These are phyloP conservation scores for Trichoderma guizhouense DNA, from an alignment of 2,329 filamentous ascomycete genomes.

Conservation along the genomic window DNA sequence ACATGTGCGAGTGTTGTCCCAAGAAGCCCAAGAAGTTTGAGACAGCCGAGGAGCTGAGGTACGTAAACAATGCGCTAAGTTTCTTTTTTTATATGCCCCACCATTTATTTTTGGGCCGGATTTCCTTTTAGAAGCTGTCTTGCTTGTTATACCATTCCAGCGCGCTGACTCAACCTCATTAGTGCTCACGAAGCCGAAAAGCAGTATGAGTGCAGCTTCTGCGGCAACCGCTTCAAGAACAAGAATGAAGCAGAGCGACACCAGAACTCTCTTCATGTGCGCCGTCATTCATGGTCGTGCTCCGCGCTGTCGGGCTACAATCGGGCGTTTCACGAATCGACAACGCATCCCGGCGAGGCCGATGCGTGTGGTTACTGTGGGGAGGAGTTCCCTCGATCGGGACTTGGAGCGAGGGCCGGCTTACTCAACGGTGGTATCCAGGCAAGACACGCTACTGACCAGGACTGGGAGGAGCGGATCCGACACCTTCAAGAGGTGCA, in stretches of 20 bases:
- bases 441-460: constrained; percentile 59
- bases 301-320: constrained; percentile 75
- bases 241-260: constrained; percentile 97
- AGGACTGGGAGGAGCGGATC: constrained; percentile 84
- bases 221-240: constrained; percentile 95
- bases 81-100: not conserved
- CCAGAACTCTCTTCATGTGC: constrained; percentile 89
- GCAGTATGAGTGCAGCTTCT: constrained; percentile 91
- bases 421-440: constrained; percentile 34
- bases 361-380: constrained; percentile 96
- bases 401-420: constrained; percentile 37
- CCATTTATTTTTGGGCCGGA: not conserved
- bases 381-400: constrained; percentile 70
- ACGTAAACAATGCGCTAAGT: constrained; percentile 25
- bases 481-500: constrained; percentile 87
- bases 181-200: constrained; percentile 92
- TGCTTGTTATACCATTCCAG: not conserved
- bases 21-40: constrained; percentile 98
- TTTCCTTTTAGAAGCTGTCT: not conserved
- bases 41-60: constrained; percentile 78
- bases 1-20: constrained; percentile 88
- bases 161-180: not conserved
- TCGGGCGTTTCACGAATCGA: constrained; percentile 82
- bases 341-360: constrained; percentile 59
- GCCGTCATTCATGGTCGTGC: constrained; percentile 95